Conservation (phyloP, 495 filamentous ascomycete species). For the Penicillium diatomitis region DNA sequence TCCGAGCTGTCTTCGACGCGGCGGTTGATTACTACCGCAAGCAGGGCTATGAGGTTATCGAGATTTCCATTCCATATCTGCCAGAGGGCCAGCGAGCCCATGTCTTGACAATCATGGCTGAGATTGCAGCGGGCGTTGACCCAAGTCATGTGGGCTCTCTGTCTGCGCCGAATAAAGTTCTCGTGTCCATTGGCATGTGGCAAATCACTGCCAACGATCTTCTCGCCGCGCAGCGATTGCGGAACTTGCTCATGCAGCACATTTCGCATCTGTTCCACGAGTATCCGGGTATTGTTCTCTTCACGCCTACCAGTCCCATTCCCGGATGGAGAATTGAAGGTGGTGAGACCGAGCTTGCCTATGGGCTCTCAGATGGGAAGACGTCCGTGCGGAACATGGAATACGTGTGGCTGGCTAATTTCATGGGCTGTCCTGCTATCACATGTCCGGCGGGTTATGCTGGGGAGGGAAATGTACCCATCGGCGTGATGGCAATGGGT, state of each 20-base stretch:
- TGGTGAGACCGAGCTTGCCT: conserved; percentile 43
- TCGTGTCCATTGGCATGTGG: conserved; percentile 49
- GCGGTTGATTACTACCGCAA: conserved; percentile 54
- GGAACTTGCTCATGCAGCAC: conserved; percentile 75
- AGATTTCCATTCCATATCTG: conserved; percentile 71
- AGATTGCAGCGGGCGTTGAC: conserved; percentile 42
- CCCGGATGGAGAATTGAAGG: conserved; percentile 60
- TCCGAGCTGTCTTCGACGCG: conserved; percentile 48
- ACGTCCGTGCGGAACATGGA: conserved; percentile 68
- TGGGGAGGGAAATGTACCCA: conserved; percentile 48
- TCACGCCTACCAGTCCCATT: conserved; percentile 71
- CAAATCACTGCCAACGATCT: conserved; percentile 62
- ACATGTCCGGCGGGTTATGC: conserved; percentile 68
- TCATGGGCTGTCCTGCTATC: conserved; percentile 71
- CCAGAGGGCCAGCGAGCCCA: conserved; percentile 68
- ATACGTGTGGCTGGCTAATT: conserved; percentile 84
- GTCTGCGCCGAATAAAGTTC: conserved; percentile 64
- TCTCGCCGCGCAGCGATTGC: conserved; percentile 63
- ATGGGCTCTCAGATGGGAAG: conserved; percentile 69
- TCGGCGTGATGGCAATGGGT: conserved; percentile 83
- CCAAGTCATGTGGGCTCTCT: conserved; percentile 38
- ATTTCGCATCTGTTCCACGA: conserved; percentile 60
- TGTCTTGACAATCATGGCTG: conserved; percentile 68
- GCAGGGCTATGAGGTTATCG: conserved; percentile 56
- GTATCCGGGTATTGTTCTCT: conserved; percentile 68